Base-by-base conservation (phyloP, 805 yeast genomes). In the Myxozyma sirexii region DNA sequence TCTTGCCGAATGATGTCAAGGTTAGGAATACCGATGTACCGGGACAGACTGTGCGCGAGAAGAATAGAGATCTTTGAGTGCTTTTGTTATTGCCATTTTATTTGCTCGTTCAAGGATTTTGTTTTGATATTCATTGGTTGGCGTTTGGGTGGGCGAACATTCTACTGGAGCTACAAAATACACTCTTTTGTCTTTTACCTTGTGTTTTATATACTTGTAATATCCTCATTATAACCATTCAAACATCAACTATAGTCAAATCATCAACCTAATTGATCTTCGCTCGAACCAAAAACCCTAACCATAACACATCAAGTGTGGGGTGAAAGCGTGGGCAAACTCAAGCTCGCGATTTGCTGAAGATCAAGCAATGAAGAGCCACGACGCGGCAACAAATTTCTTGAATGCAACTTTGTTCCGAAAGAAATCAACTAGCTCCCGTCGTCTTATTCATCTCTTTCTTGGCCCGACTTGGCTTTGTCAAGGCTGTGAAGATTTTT, bases 301-400 rank as follows among this genome's bases (percentile, higher is more conserved):
- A 39, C 47, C 47, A 38, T 26, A 31, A 4, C 19, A 2, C 13
- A 8, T 23, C 4, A 26, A 23, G 29, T 33, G 37, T 13, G 37
- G 56, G 19, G n/a, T 26, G 1, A 12, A 1, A 17, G 37, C 59
- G 59, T 56, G 59, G 45, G 43, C 46, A 10, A 17, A 21, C 13
- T 1, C 41, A 3, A 10, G 23, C 21, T 13, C 13, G 54, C 50
- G n/a, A 56, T 56, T 56, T 56, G 59, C 59, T 27, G 54, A 10
- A 37, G 19, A n/a, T 19, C 13, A n/a, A n/a, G n/a, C n/a, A n/a
- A n/a, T n/a, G n/a, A n/a, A n/a, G n/a, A n/a, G n/a, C n/a, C n/a
- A n/a, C n/a, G n/a, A n/a, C n/a, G n/a, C n/a, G n/a, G n/a, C n/a
- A n/a, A n/a, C n/a, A n/a, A n/a, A n/a, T n/a, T n/a, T n/a, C n/a